phyloP scores from a whole-genome alignment of 202 grass and related monocot species.

The Brachypodium distachyon region DNA sequence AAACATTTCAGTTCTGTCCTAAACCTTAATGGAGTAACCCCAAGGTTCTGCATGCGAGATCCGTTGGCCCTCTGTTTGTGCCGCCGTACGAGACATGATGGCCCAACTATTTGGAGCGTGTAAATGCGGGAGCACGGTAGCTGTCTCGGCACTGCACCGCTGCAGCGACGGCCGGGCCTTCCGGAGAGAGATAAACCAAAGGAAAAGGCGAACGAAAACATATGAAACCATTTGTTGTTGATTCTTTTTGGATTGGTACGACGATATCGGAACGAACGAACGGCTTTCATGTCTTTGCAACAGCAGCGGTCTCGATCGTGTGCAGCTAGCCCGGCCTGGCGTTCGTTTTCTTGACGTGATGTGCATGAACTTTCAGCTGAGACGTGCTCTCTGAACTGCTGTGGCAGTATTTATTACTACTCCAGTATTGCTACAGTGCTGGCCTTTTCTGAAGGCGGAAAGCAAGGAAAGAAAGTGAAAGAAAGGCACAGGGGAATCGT shows the following conservation, averaged over 20 bases:
- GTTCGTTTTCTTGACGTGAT: constrained; percentile 1
- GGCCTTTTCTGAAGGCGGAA: not conserved
- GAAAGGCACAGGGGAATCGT: not conserved
- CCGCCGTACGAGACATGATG: not conserved
- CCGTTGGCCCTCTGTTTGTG: not conserved
- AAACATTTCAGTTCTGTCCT: not conserved
- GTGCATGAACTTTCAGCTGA: constrained; percentile 8
- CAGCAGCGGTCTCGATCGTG: not conserved
- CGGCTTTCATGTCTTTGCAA: not conserved
- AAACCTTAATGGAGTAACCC: not conserved
- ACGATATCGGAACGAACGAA: not conserved
- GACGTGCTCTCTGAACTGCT: not conserved
- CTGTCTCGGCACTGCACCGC: not conserved
- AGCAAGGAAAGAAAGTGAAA: not conserved
- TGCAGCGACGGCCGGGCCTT: not conserved
- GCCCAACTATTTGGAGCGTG: not conserved
- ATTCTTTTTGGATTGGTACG: not conserved
- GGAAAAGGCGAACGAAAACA: not conserved
- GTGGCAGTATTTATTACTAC: not conserved
- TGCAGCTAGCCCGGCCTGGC: not conserved
- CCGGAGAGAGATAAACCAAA: not conserved
- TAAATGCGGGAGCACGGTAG: not conserved
- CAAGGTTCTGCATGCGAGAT: not conserved
- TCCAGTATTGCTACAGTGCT: not conserved
- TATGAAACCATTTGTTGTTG: not conserved